phyloP scores from a whole-genome alignment of 768 basidiomycete genomes.

The Lactarius sp. region DNA sequence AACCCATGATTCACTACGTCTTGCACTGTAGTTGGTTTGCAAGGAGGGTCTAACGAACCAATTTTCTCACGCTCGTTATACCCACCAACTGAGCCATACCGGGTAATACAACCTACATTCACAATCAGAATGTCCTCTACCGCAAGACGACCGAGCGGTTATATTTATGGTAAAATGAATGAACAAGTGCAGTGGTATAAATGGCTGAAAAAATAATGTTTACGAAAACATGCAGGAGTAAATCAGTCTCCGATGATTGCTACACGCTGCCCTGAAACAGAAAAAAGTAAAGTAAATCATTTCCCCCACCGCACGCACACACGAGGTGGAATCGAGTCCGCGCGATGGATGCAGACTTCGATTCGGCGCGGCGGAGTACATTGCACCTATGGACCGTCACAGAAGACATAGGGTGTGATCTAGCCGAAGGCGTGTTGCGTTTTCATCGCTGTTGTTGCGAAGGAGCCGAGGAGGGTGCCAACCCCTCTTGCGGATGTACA shows the following conservation, averaged over 20 bases:
- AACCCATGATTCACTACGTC: conserved; percentile 56
- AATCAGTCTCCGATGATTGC: conserved; percentile 22
- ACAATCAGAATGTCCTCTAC: too few species aligned
- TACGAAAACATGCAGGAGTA: conserved; percentile 25
- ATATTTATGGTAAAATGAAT: background rate
- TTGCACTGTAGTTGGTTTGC: background rate
- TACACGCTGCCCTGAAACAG: conserved; percentile 15
- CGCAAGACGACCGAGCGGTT: background rate
- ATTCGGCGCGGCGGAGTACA: background rate
- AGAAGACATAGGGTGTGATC: conserved; percentile 5
- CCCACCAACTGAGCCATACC: background rate
- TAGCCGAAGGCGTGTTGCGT: background rate
- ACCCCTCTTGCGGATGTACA: conserved; percentile 4
- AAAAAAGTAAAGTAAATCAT: background rate
- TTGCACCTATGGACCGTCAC: conserved; percentile 7
- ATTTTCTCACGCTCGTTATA: conserved; percentile 14
- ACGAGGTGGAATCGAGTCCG: conserved; percentile 3
- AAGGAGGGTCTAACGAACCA: background rate
- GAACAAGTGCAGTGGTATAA: conserved; percentile 22
- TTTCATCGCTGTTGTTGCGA: conserved; percentile 11
- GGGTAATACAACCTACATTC: background rate
- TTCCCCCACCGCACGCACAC: conserved; percentile 4
- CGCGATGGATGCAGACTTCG: conserved; percentile 1
- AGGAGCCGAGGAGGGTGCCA: background rate
- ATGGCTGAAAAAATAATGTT: conserved; percentile 23